These are phyloP conservation scores for Zalaria sp. DNA, from an alignment of 2,329 filamentous ascomycete genomes.

Conservation along the genomic window DNA sequence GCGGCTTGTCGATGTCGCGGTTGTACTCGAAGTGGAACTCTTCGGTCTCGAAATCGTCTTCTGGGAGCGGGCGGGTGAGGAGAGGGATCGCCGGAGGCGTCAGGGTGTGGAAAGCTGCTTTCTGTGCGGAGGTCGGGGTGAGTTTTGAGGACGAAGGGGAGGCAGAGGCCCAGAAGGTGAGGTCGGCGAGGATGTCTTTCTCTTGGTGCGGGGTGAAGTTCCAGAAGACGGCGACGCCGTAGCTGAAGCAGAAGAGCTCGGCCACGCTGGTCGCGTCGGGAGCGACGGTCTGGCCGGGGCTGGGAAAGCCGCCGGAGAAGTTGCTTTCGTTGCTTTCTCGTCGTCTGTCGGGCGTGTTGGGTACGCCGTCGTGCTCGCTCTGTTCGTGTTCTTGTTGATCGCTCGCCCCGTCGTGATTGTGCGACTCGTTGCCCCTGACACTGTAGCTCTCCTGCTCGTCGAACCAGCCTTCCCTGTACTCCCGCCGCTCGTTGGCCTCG, in stretches of 20 bases:
- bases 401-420: constrained; percentile 1
- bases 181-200: constrained; percentile 86
- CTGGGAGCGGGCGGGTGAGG: constrained; percentile 64
- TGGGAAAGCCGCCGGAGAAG: constrained; percentile 31
- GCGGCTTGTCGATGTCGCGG: constrained; percentile 65
- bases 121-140: constrained; percentile 25
- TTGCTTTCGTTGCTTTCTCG: constrained; percentile 13
- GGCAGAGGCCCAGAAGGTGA: constrained; percentile 65
- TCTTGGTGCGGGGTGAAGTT: constrained; percentile 95
- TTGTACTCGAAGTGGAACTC: constrained; percentile 99
- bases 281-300: constrained; percentile 39
- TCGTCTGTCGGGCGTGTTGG: constrained; percentile 4
- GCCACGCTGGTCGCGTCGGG: constrained; percentile 67
- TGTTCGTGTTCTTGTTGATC: constrained; percentile 3
- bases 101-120: constrained; percentile 6
- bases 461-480: constrained; percentile 86
- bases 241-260: constrained; percentile 95
- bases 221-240: constrained; percentile 97
- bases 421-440: constrained; percentile 13
- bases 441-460: constrained; percentile 58
- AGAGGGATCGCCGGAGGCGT: constrained; percentile 39
- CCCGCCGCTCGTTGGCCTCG: constrained; percentile 75
- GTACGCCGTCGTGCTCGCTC: constrained; percentile 1
- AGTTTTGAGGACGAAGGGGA: too few relatives aligned
- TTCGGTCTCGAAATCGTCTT: constrained; percentile 91